Evolutionary conservation across 2,329 filamentous ascomycete genomes (phyloP).

Genomic region (Pseudocercospora fijiensis): DNA sequence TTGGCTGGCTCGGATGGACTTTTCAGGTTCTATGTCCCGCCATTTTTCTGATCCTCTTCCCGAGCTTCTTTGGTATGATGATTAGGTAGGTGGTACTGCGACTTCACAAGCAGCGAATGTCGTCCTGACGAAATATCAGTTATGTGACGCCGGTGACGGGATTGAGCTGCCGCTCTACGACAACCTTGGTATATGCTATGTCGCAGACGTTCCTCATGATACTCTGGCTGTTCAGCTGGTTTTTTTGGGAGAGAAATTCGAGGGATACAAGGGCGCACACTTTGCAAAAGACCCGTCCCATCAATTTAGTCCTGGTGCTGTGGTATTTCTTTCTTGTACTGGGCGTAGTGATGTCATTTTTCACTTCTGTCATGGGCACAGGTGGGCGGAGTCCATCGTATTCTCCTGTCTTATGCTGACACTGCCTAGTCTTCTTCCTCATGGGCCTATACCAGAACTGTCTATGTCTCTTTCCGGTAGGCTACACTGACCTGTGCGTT

Average conservation of each 20-base stretch:
- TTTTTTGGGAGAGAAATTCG: not conserved
- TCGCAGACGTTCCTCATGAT: not conserved
- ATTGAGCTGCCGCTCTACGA: not conserved
- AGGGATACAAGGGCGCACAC: not conserved
- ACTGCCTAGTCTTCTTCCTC: not conserved
- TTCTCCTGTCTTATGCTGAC: not conserved
- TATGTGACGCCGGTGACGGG: not conserved
- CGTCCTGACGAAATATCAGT: not conserved
- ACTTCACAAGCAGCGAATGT: not conserved
- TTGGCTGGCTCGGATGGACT: not conserved
- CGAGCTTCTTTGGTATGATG: not conserved
- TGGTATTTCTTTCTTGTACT: not conserved
- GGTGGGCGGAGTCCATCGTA: not conserved
- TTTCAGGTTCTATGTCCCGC: not conserved
- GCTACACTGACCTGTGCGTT: not conserved
- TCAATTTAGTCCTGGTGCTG: not conserved
- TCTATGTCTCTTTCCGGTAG: not conserved
- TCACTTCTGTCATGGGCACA: not conserved
- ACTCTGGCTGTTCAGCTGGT: not conserved
- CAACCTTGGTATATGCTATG: not conserved
- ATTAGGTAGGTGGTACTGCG: not conserved
- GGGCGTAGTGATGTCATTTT: not conserved
- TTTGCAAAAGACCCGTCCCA: not conserved
- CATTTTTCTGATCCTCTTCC: not conserved
- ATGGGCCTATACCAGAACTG: not conserved